These are phyloP conservation scores for Pholiota microspora DNA, from an alignment of 768 basidiomycete species.

Conservation along the genomic window DNA sequence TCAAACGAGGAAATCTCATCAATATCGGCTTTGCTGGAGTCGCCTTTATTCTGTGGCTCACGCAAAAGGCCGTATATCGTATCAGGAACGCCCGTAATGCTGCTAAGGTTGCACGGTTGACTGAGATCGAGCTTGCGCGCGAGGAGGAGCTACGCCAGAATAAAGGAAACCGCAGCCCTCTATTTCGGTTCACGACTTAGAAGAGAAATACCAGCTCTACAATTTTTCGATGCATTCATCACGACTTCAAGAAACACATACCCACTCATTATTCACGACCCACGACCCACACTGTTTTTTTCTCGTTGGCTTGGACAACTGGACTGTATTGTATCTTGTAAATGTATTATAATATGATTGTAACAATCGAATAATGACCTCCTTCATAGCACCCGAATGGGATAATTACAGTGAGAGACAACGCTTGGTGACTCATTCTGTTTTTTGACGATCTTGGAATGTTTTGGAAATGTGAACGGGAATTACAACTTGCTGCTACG, in stretches of 20 bases:
- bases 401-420: too few species aligned
- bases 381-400: too few species aligned
- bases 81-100: conserved; percentile 26
- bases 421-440: too few species aligned
- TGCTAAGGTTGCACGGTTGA: conserved; percentile 17
- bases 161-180: conserved; percentile 33
- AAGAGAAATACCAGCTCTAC: background rate
- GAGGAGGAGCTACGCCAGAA: conserved; percentile 26
- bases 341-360: background rate
- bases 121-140: conserved; percentile 19
- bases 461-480: too few species aligned
- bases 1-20: conserved; percentile 33
- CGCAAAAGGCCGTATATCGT: conserved; percentile 29
- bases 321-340: background rate
- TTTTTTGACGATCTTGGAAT: too few species aligned
- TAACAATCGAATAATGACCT: background rate
- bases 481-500: too few species aligned
- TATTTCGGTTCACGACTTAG: conserved; percentile 30
- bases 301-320: background rate
- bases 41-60: conserved; percentile 31
- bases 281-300: background rate
- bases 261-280: background rate
- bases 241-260: conserved; percentile 1
- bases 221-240: conserved; percentile 1
- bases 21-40: conserved; percentile 33